phyloP scores from a whole-genome alignment of 1,284 basidiomycete genomes.

The Mycena sp. region DNA sequence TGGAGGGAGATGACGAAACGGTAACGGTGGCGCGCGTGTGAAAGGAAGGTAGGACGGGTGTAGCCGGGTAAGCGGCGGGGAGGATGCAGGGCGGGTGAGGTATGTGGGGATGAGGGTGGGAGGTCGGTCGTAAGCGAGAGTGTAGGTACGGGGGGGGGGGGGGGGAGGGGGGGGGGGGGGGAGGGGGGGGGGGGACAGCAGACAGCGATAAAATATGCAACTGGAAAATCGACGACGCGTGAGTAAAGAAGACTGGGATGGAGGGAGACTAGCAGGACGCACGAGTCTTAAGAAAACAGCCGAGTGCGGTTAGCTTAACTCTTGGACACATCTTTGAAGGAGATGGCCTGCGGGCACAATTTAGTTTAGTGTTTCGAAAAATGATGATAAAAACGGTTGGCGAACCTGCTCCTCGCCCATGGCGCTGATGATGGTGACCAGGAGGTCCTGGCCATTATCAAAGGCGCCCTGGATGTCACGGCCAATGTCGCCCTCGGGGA shows the following conservation, averaged over 20 bases:
- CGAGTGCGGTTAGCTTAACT: constrained; percentile 32
- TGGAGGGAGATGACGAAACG: constrained; percentile 24
- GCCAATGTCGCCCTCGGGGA: constrained; percentile 91
- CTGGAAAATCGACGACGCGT: neutral
- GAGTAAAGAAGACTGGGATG: neutral
- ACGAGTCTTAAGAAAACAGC: constrained; percentile 15
- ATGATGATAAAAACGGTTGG: constrained; percentile 16
- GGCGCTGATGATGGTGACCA: constrained; percentile 91
- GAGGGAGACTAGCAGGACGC: neutral
- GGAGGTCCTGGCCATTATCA: constrained; percentile 89
- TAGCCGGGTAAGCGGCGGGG: no score
- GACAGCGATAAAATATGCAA: constrained; percentile 31
- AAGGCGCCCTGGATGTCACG: constrained; percentile 80
- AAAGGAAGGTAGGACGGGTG: neutral
- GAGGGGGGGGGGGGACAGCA: neutral
- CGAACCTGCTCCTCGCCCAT: constrained; percentile 92
- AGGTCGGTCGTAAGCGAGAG: constrained; percentile 15
- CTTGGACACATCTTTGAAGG: constrained; percentile 87
- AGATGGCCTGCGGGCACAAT: constrained; percentile 69
- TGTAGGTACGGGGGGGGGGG: neutral
- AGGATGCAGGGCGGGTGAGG: no score
- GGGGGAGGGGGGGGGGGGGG: no score
- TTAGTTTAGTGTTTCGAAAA: constrained; percentile 18
- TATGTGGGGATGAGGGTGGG: neutral
- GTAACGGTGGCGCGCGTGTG: constrained; percentile 13